These are phyloP conservation scores for Gracilariopsis chorda DNA, from an alignment of 23 red algal species.

Conservation along the genomic window DNA sequence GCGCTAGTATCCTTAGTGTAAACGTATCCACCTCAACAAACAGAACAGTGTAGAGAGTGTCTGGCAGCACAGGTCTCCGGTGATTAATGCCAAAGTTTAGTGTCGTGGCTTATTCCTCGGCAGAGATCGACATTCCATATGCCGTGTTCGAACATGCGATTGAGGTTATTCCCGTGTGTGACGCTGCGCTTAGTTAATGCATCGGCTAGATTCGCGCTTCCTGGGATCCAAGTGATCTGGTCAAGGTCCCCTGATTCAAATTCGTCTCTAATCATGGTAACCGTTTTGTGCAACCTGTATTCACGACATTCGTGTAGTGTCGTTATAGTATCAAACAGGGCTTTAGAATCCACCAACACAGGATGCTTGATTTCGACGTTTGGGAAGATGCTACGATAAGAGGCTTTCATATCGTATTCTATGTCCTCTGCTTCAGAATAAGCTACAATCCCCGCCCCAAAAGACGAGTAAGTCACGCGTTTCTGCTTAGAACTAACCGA, in stretches of 20 bases:
- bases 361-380: no score
- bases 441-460: no score
- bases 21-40: no score
- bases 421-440: background rate
- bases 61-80: no score
- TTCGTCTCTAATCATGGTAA: background rate
- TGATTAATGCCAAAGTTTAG: background rate
- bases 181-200: background rate
- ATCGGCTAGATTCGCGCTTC: background rate
- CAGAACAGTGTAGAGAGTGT: no score
- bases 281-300: no score
- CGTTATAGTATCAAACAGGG: background rate
- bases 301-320: conserved; percentile 17
- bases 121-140: background rate
- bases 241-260: background rate
- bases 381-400: background rate
- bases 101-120: background rate
- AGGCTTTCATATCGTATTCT: background rate
- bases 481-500: background rate
- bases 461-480: background rate
- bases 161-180: background rate
- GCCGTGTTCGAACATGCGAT: background rate
- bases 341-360: background rate
- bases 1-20: no score
- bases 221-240: background rate